These are phyloP conservation scores for Neoascochyta sp. DNA, from an alignment of 2,329 filamentous ascomycete species.

Conservation along the genomic window DNA sequence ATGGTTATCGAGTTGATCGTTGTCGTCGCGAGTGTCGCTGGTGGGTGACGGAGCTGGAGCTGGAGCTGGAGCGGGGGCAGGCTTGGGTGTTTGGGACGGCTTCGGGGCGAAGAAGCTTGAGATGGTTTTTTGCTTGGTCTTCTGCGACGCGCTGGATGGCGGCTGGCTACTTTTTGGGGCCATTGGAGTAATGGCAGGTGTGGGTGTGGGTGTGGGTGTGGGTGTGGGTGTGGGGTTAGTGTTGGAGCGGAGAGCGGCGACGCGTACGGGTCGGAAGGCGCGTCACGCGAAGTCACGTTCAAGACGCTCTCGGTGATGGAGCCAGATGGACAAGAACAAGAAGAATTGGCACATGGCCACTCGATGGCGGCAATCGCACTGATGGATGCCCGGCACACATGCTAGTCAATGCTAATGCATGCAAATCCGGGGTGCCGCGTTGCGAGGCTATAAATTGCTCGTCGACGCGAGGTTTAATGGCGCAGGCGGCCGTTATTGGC, in stretches of 20 bases:
- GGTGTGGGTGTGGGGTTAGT: slow-evolving; percentile 4
- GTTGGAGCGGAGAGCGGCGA: slow-evolving; percentile 8
- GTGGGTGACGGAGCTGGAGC: slow-evolving; percentile 20
- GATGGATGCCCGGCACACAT: no score
- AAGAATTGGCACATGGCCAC: no score
- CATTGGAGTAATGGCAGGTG: no score
- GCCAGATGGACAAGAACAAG: no score
- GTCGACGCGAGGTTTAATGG: no score
- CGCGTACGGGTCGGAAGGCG: slow-evolving; percentile 5
- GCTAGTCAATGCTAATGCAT: no score
- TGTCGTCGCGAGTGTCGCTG: slow-evolving; percentile 6
- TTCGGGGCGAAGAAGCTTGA: slow-evolving; percentile 73
- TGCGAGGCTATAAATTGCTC: no score
- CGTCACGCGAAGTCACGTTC: slow-evolving; percentile 29
- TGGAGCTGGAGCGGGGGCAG: slow-evolving; percentile 12
- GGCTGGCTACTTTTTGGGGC: slow-evolving; percentile 36
- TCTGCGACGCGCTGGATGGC: slow-evolving; percentile 33
- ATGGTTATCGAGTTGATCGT: slow-evolving; percentile 7
- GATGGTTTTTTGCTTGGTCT: slow-evolving; percentile 74
- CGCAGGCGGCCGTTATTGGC: no score
- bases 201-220: slow-evolving; percentile 5
- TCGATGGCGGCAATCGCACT: no score
- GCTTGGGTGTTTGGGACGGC: slow-evolving; percentile 35
- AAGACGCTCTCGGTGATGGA: no score
- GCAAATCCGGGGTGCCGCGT: no score